Base-by-base conservation (phyloP, 257 asterid genomes). In the Ehretia macrophylla region DNA sequence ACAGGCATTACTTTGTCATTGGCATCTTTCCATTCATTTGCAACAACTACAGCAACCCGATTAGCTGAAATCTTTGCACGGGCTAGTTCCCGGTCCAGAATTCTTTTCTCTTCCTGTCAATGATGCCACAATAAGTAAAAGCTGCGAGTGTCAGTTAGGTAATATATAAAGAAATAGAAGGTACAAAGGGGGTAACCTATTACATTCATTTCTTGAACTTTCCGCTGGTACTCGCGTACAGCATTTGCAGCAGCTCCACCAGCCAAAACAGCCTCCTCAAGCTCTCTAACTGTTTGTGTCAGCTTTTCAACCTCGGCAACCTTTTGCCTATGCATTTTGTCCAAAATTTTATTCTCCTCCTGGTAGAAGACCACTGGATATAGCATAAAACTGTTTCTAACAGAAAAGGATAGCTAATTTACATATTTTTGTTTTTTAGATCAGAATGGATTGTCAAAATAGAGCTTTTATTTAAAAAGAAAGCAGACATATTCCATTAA, bases 1-100 rank as follows among this genome's bases (percentile, higher is more conserved):
- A 91, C 96, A 14, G 98, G 98, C 98, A 91, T 91, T 54, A 91
- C 98, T 85, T 88, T 91, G 80, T 91, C 95, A 65, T 61, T 84
- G 45, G 88, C 87, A 76, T 91, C 98, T 77, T 91, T 91, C 96
- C 97, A 91, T 59, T 91, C 98, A 71, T 91, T 91, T 20, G 98
- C 97, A 64, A 88, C 97, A 46, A 91, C 98, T 63, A 80, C 85
- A 59, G 93, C 97, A 20, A 91, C 98, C 62, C 98, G 88, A 63
- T 91, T 91, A 74, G 97, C 98, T 9, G 95, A 85, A 56, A 88
- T 83, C 79, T 91, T 91, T 57, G 95, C 93, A 67, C 96, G 96
- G 59, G 95, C 96, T 51, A 91, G 81, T 77, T 91, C 98, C 19
- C 95, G 91, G 71, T 91, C 96, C 38, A 91, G 77, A 62, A 80